Base-by-base conservation (phyloP, 495 filamentous ascomycete species). In the Bryoglossum gracile region DNA sequence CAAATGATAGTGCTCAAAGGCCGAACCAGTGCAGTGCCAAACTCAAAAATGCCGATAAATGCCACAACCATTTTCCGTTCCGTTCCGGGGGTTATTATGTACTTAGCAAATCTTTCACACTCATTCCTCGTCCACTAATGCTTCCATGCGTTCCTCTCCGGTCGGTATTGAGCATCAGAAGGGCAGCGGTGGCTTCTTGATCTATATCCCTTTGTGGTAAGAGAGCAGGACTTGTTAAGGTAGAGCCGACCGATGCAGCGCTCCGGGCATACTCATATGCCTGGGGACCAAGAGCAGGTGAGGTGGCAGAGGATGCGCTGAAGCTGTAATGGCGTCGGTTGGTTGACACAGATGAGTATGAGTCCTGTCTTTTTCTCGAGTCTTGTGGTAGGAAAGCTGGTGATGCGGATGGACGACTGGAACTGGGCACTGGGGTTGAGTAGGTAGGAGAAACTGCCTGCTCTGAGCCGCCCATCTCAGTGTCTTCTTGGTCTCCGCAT, bases 151-250 rank as follows among this genome's bases (percentile, higher is more conserved):
- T 49, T 33, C 66, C 58, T 43, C 84, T 67, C 14, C 82, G 70
- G 55, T 87, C 85, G 46, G 74, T 75, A 43, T 87, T 89, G 37
- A 94, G 64, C 81, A 92, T 84, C 36, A 94, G 65, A 54, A 94
- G 65, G 1, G 87, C 86, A 14, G 84, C 81, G 1, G 86, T 89
- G 0, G 83, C 87, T 61, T 91, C 87, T 49, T 89, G 83, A 52
- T 91, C 86, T 28, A 76, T 58, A 44, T 73, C 73, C 33, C 50
- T 28, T 28, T 68, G 56, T 8, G 58, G 59, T 18, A 59, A 49
- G 18, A 77, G 51, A 6, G 66, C 66, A 5, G 80, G 79, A 33
- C 71, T 76, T 3, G 73, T 70, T 36, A 75, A 55, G 4, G 68
- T 55, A 6, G 72, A 73, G 8, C 65, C 63, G 13, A 71, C 54